Conservation (phyloP, 129 eudicot species). For the Sambucus nigra region DNA sequence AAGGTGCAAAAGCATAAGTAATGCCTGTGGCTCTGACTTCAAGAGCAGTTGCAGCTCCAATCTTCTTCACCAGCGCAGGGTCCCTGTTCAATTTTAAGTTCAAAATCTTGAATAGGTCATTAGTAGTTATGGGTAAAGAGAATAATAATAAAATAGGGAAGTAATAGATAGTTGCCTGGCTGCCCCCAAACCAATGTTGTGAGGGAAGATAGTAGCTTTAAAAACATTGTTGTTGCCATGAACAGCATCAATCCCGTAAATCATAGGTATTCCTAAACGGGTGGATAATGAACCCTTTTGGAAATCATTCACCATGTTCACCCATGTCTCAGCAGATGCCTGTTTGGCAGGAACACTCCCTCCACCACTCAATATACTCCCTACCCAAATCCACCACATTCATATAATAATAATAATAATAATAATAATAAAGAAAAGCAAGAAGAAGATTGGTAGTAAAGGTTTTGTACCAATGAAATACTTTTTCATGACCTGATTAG, state of each 20-base stretch:
- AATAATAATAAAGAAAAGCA: neutral
- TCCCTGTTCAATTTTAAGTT: slow-evolving; percentile 40
- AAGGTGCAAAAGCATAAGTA: slow-evolving; percentile 76
- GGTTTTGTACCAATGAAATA: slow-evolving; percentile 44
- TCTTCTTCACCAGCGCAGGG: slow-evolving; percentile 54
- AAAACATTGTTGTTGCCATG: slow-evolving; percentile 78
- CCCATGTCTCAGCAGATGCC: slow-evolving; percentile 64
- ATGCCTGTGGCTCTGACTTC: slow-evolving; percentile 93
- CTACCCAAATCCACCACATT: slow-evolving; percentile 24
- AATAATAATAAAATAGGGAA: too few relatives aligned
- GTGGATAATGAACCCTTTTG: slow-evolving; percentile 62
- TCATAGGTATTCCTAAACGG: slow-evolving; percentile 77
- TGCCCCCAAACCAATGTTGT: slow-evolving; percentile 79
- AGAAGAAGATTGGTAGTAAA: neutral
- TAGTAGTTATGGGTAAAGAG: neutral
- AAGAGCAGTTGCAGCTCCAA: slow-evolving; percentile 82
- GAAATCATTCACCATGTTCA: slow-evolving; percentile 55
- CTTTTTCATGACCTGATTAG: slow-evolving; percentile 57
- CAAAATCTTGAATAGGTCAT: too few relatives aligned
- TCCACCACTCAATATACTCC: slow-evolving; percentile 79
- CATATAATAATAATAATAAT: neutral
- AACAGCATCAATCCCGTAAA: slow-evolving; percentile 80
- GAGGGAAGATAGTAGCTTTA: slow-evolving; percentile 80
- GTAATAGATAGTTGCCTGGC: slow-evolving; percentile 43
- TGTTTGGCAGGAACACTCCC: slow-evolving; percentile 67